Percentiles rank a stretch among this genome's conserved stretches.
Conservation (phyloP, 306 rosid genomes). For the Malus sieversii region DNA sequence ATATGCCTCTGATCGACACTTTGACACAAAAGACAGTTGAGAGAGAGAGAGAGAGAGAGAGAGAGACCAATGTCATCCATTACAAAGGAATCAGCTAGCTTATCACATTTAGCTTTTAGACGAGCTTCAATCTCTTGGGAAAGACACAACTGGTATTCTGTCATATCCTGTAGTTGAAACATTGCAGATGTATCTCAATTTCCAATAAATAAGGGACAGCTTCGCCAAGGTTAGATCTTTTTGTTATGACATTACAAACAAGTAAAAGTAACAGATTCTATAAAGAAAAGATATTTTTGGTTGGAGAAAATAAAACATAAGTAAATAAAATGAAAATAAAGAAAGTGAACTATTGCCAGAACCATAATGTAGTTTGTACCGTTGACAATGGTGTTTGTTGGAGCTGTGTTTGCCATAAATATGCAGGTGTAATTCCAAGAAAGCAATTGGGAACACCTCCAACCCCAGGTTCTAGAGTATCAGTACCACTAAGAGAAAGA, state of each 20-base stretch:
- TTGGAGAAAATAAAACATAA: not conserved
- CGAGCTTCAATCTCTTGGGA: conserved; percentile 82
- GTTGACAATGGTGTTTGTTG: conserved; percentile 57
- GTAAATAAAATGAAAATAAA: not conserved
- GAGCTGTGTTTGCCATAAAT: conserved; percentile 86
- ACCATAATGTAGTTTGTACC: conserved; percentile 30
- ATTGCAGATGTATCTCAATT: conserved; percentile 2
- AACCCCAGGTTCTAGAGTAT: conserved; percentile 57
- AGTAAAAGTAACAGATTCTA: not conserved
- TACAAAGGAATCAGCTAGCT: conserved; percentile 65
- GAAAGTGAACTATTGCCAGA: not conserved
- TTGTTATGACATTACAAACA: not conserved
- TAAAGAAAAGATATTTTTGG: not conserved
- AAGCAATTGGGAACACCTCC: conserved; percentile 93
- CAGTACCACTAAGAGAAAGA: conserved; percentile 35
- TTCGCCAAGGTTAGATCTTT: conserved; percentile 7
- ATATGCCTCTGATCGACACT: not conserved
- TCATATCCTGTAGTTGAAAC: conserved; percentile 54
- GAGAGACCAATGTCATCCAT: conserved; percentile 69
- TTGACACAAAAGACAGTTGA: not conserved
- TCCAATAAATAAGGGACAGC: not conserved
- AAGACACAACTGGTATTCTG: conserved; percentile 75
- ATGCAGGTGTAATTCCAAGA: conserved; percentile 87
- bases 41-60: not conserved
- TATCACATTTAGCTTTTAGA: conserved; percentile 70